A percentile compares a stretch with the other conserved stretches of the same genome.
Evolutionary conservation across 2,329 filamentous ascomycete species (phyloP).

Genomic region (Penicillium crustosum): DNA sequence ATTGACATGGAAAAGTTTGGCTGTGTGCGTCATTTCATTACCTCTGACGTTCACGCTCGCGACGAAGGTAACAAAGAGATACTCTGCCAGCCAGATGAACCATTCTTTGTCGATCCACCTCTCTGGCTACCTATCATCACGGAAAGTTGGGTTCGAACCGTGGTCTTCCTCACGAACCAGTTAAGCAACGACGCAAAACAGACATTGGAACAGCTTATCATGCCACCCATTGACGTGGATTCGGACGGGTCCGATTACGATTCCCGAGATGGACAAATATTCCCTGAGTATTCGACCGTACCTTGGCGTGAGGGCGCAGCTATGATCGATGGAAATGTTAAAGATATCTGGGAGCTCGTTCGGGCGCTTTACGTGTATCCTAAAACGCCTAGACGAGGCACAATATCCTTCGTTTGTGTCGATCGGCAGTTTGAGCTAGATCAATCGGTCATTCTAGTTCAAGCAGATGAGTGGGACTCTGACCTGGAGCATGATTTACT

Average conservation of each 20-base stretch:
- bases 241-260: background rate
- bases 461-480: background rate
- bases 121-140: background rate
- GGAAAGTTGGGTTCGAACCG: background rate
- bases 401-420: background rate
- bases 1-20: background rate
- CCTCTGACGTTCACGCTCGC: background rate
- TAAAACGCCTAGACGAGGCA: too few relatives aligned
- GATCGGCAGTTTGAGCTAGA: background rate
- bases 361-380: background rate
- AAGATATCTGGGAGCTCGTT: background rate
- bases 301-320: background rate
- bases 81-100: background rate
- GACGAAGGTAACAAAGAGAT: background rate
- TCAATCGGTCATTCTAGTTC: background rate
- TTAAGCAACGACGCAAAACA: background rate
- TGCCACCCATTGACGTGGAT: background rate
- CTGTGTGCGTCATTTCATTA: background rate
- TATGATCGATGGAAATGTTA: background rate
- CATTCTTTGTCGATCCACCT: background rate
- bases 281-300: background rate
- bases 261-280: background rate
- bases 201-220: background rate
- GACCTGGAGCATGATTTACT: background rate
- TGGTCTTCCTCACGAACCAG: background rate